A percentile compares a stretch with the other conserved stretches of the same genome.
Conservation (phyloP, 2,329 filamentous ascomycete species). For the Phialocephala sp. region DNA sequence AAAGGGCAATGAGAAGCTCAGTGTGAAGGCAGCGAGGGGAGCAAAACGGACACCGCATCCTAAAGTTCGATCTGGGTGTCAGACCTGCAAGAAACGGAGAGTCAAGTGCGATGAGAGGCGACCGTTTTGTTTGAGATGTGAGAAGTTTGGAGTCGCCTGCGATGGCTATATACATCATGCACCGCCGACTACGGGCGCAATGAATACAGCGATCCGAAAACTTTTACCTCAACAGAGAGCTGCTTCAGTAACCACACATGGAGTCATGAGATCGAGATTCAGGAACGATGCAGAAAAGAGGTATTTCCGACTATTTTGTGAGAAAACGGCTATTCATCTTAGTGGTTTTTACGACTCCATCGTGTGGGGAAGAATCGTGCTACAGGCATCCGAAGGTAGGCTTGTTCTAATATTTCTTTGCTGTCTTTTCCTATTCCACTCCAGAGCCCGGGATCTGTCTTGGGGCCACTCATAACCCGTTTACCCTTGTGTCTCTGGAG, state of each 20-base stretch:
- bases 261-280: conserved; percentile 11
- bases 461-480: too few relatives aligned
- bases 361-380: conserved; percentile 20
- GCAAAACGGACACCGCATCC: conserved; percentile 7
- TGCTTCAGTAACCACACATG: neutral
- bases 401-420: too few relatives aligned
- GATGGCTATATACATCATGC: neutral
- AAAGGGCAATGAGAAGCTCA: neutral
- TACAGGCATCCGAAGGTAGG: conserved; percentile 16
- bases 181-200: neutral
- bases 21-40: neutral
- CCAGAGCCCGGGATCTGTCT: too few relatives aligned
- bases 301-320: conserved; percentile 22
- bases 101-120: conserved; percentile 22
- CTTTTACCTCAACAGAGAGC: conserved; percentile 4
- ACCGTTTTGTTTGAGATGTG: conserved; percentile 17
- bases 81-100: conserved; percentile 19
- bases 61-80: conserved; percentile 21
- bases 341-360: conserved; percentile 8
- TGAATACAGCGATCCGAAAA: neutral
- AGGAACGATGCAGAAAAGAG: conserved; percentile 16
- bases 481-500: too few relatives aligned
- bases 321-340: conserved; percentile 16
- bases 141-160: conserved; percentile 3
- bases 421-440: too few relatives aligned